phyloP scores from a whole-genome alignment of 768 basidiomycete genomes.

The Collybia sordida region DNA sequence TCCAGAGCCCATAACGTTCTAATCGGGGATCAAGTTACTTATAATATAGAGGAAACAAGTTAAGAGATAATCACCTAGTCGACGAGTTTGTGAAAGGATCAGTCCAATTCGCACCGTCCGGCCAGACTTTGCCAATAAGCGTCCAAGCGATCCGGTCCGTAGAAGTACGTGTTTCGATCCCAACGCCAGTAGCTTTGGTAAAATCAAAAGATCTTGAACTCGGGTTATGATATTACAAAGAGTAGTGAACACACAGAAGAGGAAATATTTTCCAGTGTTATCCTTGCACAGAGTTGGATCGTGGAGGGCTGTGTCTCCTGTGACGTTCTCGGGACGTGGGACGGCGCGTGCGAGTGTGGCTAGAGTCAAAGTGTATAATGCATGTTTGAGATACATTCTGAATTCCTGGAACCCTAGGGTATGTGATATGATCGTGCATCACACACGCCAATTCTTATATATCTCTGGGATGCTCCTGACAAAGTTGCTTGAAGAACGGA shows the following conservation, averaged over 20 bases:
- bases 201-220: not conserved
- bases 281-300: constrained; percentile 54
- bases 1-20: constrained; percentile 39
- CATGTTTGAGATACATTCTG: constrained; percentile 10
- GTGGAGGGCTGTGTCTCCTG: constrained; percentile 41
- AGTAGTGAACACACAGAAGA: constrained; percentile 38
- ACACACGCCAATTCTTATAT: not conserved
- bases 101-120: constrained; percentile 52
- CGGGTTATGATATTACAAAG: not conserved
- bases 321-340: constrained; percentile 35
- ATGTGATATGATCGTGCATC: not conserved
- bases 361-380: constrained; percentile 5
- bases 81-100: constrained; percentile 44
- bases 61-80: constrained; percentile 32
- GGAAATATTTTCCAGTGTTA: constrained; percentile 41
- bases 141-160: constrained; percentile 50
- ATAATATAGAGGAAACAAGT: constrained; percentile 17
- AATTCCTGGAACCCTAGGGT: too few relatives aligned
- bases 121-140: constrained; percentile 46
- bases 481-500: not conserved
- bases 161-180: constrained; percentile 46
- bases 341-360: constrained; percentile 16
- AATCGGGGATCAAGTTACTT: constrained; percentile 35
- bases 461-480: not conserved
- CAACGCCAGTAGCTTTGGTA: constrained; percentile 35